These are phyloP conservation scores for Podaxis sp. DNA, from an alignment of 768 basidiomycete species.

Conservation along the genomic window DNA sequence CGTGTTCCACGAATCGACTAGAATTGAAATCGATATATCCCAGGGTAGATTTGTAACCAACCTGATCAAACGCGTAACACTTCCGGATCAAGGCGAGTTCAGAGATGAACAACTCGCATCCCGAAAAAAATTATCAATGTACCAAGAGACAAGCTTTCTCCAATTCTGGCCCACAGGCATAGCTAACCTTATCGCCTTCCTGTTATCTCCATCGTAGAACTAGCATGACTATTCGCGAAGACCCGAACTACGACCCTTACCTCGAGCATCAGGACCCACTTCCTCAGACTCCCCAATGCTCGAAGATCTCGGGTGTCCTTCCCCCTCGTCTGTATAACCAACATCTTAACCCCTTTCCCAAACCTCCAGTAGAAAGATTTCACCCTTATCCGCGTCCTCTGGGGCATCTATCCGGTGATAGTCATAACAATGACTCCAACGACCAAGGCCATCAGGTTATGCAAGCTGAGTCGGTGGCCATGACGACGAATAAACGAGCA, in stretches of 20 bases:
- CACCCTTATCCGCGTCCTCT: slow-evolving; percentile 4
- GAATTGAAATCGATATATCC: background rate
- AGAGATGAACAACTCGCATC: slow-evolving; percentile 8
- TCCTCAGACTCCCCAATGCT: background rate
- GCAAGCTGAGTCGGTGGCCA: background rate
- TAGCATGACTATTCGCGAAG: slow-evolving; percentile 18
- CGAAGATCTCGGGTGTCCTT: background rate
- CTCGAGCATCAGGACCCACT: background rate
- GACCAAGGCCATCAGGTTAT: background rate
- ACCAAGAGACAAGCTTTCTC: slow-evolving; percentile 10
- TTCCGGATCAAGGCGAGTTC: slow-evolving; percentile 4
- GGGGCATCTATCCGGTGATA: background rate
- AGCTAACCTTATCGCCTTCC: slow-evolving; percentile 10
- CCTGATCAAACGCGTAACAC: slow-evolving; percentile 9
- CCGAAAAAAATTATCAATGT: slow-evolving; percentile 32
- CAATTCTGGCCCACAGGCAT: background rate
- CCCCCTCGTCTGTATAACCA: background rate
- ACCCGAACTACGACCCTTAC: slow-evolving; percentile 4
- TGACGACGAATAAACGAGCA: slow-evolving; percentile 11
- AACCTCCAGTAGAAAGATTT: background rate
- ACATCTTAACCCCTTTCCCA: background rate
- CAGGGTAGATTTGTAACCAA: slow-evolving; percentile 5
- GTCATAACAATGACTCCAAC: background rate
- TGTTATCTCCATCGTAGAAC: slow-evolving; percentile 11
- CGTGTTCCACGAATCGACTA: background rate